Evolutionary conservation across 2,329 filamentous ascomycete species (phyloP), one percentile per base, ranked within the genome.

Genomic region (Orbilia ellipsospora): DNA sequence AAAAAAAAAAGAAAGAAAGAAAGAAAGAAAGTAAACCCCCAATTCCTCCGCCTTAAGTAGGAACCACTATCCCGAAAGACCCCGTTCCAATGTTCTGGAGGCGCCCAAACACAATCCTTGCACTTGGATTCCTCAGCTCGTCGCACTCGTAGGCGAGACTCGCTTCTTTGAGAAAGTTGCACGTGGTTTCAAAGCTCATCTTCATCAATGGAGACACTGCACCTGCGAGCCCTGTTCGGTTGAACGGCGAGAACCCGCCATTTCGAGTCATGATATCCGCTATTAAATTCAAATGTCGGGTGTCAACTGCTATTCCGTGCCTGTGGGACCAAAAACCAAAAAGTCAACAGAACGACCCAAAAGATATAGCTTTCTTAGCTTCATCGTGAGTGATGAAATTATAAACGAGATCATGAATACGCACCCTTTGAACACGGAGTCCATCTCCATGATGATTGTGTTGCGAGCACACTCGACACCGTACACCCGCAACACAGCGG

Each of bases 101-200:
- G 80, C 89, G 88, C 15, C 96, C 95, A 81, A 95, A 90, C 57
- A 98, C 94, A 80, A 99, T 92, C 73, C 94, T 88, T 77, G 92
- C 90, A 82, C 91, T 95, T 0, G 96, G 95, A 74, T 91, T 93
- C 73, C 87, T 89, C 75, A 99, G 85, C 80, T 95, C 91, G 82
- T 99, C 95, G 86, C 89, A 92, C 82, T 98, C 95, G 59, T 92
- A 90, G 80, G 96, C 93, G 70, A 96, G 85, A 26, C 97, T 90
- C 0, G 95, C 94, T 81, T 98, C 95, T 82, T 92, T 94, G 80
- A 99, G 86, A 85, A 97, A 97, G 0, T 91, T 90, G 45, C 98
- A 88, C 1, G 95, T 99, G 2, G 95, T 99, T 87, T 99, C 95
- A 84, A 98, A 99, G 82, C 92, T 96, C 94, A 98, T 98, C 87